These are phyloP conservation scores for Solanum paucissectum DNA, from an alignment of 257 asterid species.

Conservation along the genomic window DNA sequence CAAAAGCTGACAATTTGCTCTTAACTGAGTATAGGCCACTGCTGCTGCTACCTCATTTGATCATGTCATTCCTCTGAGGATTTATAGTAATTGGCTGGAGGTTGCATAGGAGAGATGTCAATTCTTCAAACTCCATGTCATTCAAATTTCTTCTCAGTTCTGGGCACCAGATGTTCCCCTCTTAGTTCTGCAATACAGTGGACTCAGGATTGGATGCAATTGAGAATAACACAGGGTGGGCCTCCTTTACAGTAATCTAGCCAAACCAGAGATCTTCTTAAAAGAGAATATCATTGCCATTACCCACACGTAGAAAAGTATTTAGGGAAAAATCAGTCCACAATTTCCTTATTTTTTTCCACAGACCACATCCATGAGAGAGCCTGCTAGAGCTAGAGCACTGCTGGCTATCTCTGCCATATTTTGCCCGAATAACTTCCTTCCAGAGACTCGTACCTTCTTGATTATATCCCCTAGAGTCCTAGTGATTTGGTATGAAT, in stretches of 20 bases:
- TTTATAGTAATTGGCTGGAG: not conserved
- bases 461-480: no score
- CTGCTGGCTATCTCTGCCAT: no score
- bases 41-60: not conserved
- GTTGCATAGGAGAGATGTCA: not conserved
- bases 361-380: not conserved
- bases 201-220: not conserved
- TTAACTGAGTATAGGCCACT: not conserved
- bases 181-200: not conserved
- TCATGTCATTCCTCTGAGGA: not conserved
- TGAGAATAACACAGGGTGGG: not conserved
- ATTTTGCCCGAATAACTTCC: not conserved
- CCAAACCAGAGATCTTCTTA: not conserved
- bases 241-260: not conserved
- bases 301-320: not conserved
- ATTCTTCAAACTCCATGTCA: not conserved
- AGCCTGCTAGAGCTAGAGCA: no score
- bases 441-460: not conserved
- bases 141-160: not conserved
- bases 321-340: not conserved
- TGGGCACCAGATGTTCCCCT: not conserved
- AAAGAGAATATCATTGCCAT: not conserved
- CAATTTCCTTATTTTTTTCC: not conserved
- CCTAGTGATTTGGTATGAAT: no score
- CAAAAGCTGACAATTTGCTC: no score